Conservation (phyloP, 345 rosid species). For the Nephelium lappaceum region DNA sequence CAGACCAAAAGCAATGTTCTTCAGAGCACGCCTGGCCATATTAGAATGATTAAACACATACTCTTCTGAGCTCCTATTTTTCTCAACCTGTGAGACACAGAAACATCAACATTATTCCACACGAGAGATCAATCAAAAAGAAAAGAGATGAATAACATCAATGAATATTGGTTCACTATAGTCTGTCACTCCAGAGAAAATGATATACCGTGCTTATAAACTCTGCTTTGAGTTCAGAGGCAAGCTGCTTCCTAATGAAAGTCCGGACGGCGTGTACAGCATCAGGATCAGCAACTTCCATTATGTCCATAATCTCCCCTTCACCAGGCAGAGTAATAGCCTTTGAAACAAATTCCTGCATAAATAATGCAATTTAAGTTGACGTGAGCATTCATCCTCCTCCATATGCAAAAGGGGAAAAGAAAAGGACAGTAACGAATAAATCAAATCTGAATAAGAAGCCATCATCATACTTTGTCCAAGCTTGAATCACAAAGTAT, state of each 20-base stretch:
- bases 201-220: constrained; percentile 62
- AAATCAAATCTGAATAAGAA: constrained; percentile 2
- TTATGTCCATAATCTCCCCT: constrained; percentile 99
- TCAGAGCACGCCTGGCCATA: constrained; percentile 87
- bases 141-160: neutral
- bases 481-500: constrained; percentile 70
- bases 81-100: constrained; percentile 54
- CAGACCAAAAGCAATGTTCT: constrained; percentile 84
- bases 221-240: constrained; percentile 80
- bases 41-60: constrained; percentile 80
- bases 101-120: constrained; percentile 8
- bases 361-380: constrained; percentile 20
- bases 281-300: constrained; percentile 97
- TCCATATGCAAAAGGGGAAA: neutral
- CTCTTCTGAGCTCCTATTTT: constrained; percentile 71
- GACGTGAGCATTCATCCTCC: neutral
- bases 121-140: neutral
- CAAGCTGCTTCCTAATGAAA: constrained; percentile 88
- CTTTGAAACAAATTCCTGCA: constrained; percentile 88
- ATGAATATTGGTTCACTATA: neutral
- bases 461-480: constrained; percentile 63
- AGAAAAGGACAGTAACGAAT: neutral
- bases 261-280: constrained; percentile 92
- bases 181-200: constrained; percentile 3
- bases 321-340: constrained; percentile 92